These are phyloP conservation scores for Coemansia sp. DNA, from an alignment of 192 early-diverging fungal genomes.

Conservation along the genomic window DNA sequence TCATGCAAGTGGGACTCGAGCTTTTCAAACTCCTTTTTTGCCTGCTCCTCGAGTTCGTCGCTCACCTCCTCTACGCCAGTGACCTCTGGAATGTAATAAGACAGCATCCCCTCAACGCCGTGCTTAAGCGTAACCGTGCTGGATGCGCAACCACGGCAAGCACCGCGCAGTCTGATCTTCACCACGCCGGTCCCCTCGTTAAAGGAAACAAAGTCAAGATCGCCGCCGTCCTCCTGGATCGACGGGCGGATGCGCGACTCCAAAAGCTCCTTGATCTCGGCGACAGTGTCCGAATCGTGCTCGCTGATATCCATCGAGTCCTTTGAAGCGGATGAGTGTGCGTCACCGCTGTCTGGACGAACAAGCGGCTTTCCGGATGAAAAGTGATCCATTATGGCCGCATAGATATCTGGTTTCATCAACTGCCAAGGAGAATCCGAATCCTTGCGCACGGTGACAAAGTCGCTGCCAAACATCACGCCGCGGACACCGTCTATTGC, in stretches of 20 bases:
- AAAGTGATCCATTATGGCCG: conserved; percentile 92
- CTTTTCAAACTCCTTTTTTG: conserved; percentile 86
- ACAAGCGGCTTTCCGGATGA: conserved; percentile 82
- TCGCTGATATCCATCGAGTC: conserved; percentile 53
- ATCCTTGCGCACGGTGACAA: conserved; percentile 94
- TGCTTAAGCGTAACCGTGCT: conserved; percentile 93
- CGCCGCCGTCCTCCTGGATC: conserved; percentile 98
- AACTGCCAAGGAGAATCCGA: conserved; percentile 89
- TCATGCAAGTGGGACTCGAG: conserved; percentile 61
- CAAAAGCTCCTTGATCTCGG: conserved; percentile 98
- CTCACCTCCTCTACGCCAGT: conserved; percentile 81
- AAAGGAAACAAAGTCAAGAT: conserved; percentile 95
- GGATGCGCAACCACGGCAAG: conserved; percentile 92
- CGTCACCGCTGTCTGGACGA: conserved; percentile 47
- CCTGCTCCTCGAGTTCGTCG: conserved; percentile 79
- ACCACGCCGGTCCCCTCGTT: conserved; percentile 79
- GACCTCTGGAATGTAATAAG: conserved; percentile 98
- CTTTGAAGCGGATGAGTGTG: neutral
- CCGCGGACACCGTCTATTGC: conserved; percentile 88
- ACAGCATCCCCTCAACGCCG: conserved; percentile 99
- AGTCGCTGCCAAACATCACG: conserved; percentile 91
- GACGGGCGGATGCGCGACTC: conserved; percentile 93
- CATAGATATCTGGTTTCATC: conserved; percentile 97
- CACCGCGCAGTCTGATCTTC: conserved; percentile 87
- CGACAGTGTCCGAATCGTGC: conserved; percentile 89